Base-by-base conservation (phyloP, 176 grass and related monocot species). In the Phoenix roebelenii region DNA sequence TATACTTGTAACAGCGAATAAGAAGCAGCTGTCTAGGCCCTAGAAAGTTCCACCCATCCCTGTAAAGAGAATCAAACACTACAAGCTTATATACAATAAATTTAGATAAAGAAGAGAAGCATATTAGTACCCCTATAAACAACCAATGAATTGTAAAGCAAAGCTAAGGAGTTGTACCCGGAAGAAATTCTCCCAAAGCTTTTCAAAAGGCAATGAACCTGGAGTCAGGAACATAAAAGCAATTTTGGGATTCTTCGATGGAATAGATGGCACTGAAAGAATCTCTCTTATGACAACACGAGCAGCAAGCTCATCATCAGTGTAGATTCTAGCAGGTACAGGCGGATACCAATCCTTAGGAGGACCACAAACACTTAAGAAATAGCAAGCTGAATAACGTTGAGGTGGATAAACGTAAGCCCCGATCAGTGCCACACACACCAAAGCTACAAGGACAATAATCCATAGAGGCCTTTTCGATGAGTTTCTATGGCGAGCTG, bases 171-270 rank as follows among this genome's bases (percentile, higher is more conserved):
- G 20, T 65, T 70, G 12, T 75, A 98, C 94, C 94, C 80, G 83
- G 76, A 98, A 93, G 79, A 98, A 98, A 51, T 85, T 98, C 66
- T 93, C 94, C 94, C 94, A 98, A 26, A 98, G 76, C 67, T 78
- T 98, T 71, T 98, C 94, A 44, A 98, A 98, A 25, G 94, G 94
- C 82, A 98, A 78, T 53, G 88, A 78, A 85, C 79, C 89, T 14
- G 94, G 84, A 53, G 85, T 92, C 72, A 98, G 71, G 83, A 98
- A 98, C 94, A 98, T 93, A 70, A 89, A 98, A 66, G 94, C 94
- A 65, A 98, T 76, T 80, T 98, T 98, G 70, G 84, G 84, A 70
- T 92, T 98, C 77, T 93, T 92, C 17, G 82, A 82, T 29, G 69
- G 72, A 54, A 81, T 68, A 10, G 88, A 60, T 54, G 50, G 67